Evolutionary conservation across 352 stramenopile genomes (phyloP), one percentile per base, ranked within the genome.

Genomic region (Globisporangium ultimum): DNA sequence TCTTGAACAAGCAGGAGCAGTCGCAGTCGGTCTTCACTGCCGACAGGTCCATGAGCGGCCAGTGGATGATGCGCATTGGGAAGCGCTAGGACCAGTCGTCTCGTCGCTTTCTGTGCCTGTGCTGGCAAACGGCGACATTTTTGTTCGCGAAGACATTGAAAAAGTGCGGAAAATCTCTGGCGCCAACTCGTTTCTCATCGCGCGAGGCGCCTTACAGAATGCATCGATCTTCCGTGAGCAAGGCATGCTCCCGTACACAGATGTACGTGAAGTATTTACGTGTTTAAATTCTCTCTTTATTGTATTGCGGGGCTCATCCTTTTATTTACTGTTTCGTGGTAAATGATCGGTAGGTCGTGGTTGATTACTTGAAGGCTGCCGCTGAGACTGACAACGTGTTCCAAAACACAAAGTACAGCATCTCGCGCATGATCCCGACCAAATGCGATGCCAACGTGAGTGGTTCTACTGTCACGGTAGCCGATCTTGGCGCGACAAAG

Each of bases 361-460:
- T 73, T 1, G 78, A 86, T 43, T 95, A 93, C 63, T 66, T 95
- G n/a, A 75, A 80, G 50, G 70, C 76, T 41, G 73, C 82, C 0
- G 86, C 83, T 8, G 84, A 93, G 72, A 86, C 72, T 3, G 88
- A 96, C 74, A 95, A 95, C 45, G 78, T 93, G 50, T 95, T 84
- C 51, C 84, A 94, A 54, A 97, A 96, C 72, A 91, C 86, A 60
- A 97, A 97, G 78, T 97, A 97, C 80, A 93, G 79, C 41, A 61
- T 95, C 34, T 88, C 74, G 58, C 79, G 86, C 24, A 95, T 95
- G 86, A 65, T 95, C 20, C 84, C 86, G 21, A 74, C 67, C 56
- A 91, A 86, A 43, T 69, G 71, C 22, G 78, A 89, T 43, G 52
- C 40, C 18, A 32, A 24, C 28, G 28, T 36, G 28, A 36, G 28